Percentiles rank a stretch among this genome's conserved stretches.
These are phyloP conservation scores for Curvularia spicifera DNA, from an alignment of 2,329 filamentous ascomycete genomes.

Conservation along the genomic window DNA sequence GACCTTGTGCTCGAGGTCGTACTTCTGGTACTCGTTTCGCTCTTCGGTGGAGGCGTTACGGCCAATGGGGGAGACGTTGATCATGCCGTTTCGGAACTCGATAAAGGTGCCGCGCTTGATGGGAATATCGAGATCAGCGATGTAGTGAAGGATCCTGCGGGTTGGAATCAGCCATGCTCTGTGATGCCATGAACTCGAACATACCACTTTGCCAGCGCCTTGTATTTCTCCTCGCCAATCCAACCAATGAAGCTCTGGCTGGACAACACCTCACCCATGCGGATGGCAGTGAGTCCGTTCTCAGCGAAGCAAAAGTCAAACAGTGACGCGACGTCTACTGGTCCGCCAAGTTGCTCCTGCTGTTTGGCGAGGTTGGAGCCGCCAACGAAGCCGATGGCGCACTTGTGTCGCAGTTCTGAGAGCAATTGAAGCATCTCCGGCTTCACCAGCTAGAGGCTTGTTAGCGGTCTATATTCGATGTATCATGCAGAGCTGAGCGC, in stretches of 20 bases:
- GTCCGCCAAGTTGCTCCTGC: conserved; percentile 87
- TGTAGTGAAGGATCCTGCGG: conserved; percentile 71
- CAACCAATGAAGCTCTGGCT: conserved; percentile 88
- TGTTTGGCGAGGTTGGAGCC: conserved; percentile 93
- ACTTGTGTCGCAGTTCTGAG: conserved; percentile 79
- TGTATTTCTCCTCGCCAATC: conserved; percentile 87
- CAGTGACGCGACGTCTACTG: conserved; percentile 73
- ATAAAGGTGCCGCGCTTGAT: conserved; percentile 84
- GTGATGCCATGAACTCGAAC: conserved; percentile 8
- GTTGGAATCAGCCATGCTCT: background rate
- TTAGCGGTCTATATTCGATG: conserved; percentile 17
- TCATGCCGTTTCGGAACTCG: conserved; percentile 91
- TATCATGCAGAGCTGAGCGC: conserved; percentile 10
- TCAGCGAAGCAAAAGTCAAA: conserved; percentile 99
- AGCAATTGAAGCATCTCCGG: conserved; percentile 86
- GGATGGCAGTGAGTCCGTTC: conserved; percentile 92
- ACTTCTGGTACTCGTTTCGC: conserved; percentile 80
- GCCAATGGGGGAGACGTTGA: conserved; percentile 83
- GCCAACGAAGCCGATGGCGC: conserved; percentile 89
- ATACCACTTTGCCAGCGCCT: conserved; percentile 71
- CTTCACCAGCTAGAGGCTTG: conserved; percentile 63
- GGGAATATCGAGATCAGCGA: conserved; percentile 83
- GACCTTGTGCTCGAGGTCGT: conserved; percentile 78
- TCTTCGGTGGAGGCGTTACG: conserved; percentile 84
- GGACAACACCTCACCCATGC: conserved; percentile 76